A percentile compares a stretch with the other conserved stretches of the same genome.
These are phyloP conservation scores for Candida sp. DNA, from an alignment of 1,139 yeast genomes.

Conservation along the genomic window DNA sequence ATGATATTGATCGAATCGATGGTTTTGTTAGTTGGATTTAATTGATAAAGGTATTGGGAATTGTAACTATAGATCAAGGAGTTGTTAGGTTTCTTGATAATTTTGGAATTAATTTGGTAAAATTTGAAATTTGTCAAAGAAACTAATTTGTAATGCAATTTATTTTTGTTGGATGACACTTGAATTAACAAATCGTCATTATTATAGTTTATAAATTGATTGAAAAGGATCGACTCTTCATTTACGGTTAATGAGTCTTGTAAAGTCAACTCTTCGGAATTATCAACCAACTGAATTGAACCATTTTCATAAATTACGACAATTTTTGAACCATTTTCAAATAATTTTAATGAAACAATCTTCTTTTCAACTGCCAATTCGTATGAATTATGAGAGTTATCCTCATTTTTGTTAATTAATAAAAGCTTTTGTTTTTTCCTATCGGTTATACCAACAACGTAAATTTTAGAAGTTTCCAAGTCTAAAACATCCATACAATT, in stretches of 20 bases:
- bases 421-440: slow-evolving; percentile 41
- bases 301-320: slow-evolving; percentile 44
- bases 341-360: slow-evolving; percentile 34
- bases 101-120: slow-evolving; percentile 17
- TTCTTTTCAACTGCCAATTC: slow-evolving; percentile 15
- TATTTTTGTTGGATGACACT: slow-evolving; percentile 13
- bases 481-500: slow-evolving; percentile 37
- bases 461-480: slow-evolving; percentile 21
- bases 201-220: slow-evolving; percentile 18
- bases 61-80: slow-evolving; percentile 19
- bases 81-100: slow-evolving; percentile 5
- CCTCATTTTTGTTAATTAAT: slow-evolving; percentile 24
- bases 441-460: slow-evolving; percentile 45
- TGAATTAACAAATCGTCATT: slow-evolving; percentile 22
- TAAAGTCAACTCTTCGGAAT: slow-evolving; percentile 5
- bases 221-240: slow-evolving; percentile 13
- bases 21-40: slow-evolving; percentile 12
- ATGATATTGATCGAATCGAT: slow-evolving; percentile 19
- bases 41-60: slow-evolving; percentile 24
- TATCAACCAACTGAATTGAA: slow-evolving; percentile 25
- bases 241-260: slow-evolving; percentile 2
- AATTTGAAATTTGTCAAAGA: slow-evolving; percentile 17
- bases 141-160: slow-evolving; percentile 17
- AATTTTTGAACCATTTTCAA: slow-evolving; percentile 27
- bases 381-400: slow-evolving; percentile 7